Evolutionary conservation across 2,329 filamentous ascomycete genomes (phyloP), one percentile per base, ranked within the genome.

Genomic region (Fusarium fujikuroi): DNA sequence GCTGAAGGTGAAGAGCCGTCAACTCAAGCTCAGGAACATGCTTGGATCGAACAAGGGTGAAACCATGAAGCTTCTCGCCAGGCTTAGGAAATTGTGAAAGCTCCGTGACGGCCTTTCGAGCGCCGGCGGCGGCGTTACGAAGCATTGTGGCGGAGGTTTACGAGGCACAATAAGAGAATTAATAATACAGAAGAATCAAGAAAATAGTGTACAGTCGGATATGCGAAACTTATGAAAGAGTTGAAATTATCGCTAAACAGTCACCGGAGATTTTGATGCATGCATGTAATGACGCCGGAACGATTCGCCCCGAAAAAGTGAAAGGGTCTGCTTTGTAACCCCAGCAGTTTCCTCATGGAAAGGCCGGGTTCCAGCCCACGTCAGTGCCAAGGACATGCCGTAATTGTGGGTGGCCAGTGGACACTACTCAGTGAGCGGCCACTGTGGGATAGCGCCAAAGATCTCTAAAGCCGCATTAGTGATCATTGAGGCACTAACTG

Each of bases 1-100:
- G 96, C 79, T 93, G 92, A 72, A 99, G 88, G 73, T 97, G 93
- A 60, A 98, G 84, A 9, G 96, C 96, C 3, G 95, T 97, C 79
- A 99, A 85, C 82, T 98, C 93, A 54, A 98, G 89, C 85, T 99
- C 96, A 1, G 95, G 94, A 5, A 99, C 93, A 84, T 97, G 93
- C 84, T 98, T 97, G 69, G 93, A 90, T 69, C 95, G 91, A 78
- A 95, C 87, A 60, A 99, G 86, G 0, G 95, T 98, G 84, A 99
- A 99, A 79, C 96, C 96, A 82, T 98, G 93, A 44, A 98, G 89
- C 83, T 93, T 92, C 80, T 95, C 92, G 79, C 96, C 96, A 3
- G 92, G 89, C 70, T 90, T 91, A 10, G 95, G 95, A 75, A 93
- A 92, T 77, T 89, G 90, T 60, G 91, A 88, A 73, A 96, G 86